Evolutionary conservation across 1,284 basidiomycete genomes (phyloP), one percentile per base, ranked within the genome.

Genomic region (Phellinidium pouzarii): DNA sequence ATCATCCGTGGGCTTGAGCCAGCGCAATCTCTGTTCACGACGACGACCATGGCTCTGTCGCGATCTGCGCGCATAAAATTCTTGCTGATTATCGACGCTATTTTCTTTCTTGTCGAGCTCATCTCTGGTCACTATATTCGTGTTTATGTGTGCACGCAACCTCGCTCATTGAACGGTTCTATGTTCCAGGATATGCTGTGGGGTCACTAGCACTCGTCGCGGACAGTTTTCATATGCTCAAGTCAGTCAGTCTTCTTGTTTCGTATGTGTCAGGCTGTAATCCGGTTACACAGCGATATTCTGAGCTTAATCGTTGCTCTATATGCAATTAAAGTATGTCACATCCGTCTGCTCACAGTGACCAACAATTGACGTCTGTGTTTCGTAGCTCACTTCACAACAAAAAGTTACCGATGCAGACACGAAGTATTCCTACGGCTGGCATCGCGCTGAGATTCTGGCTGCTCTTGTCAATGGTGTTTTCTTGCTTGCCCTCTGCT

Each of bases 381-480:
- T 56, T 23, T 46, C 50, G 36, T 55, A 85, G 85, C 73, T 87
- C 48, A 78, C 84, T 23, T 71, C 44, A 69, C 66, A 52, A 19
- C 66, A 52, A 25, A 51, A 40, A n/a, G 29, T 50, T 14, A 34
- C 49, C 37, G 54, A 58, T 34, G 50, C 54, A 6, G 69, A 74
- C 58, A 68, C 75, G 36, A 80, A 82, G 38, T 94, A 93, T 67
- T 90, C 91, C 1, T 96, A 95, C 64, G 93, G 93, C 19, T 98
- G 94, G 94, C 95, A 99, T 70, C 80, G 96, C 53, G 96, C 96
- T n/a, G 96, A 99, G 66, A 96, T 99, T 57, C 79, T 99, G 6
- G 93, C 93, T 26, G 92, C 93, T 0, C 77, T 99, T 44, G 74
- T 98, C 64, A 99, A 99, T 64, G 95, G 96, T 47, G 94, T 98